Conservation (phyloP, 164 flowering plant species). For the Vitis riparia region DNA sequence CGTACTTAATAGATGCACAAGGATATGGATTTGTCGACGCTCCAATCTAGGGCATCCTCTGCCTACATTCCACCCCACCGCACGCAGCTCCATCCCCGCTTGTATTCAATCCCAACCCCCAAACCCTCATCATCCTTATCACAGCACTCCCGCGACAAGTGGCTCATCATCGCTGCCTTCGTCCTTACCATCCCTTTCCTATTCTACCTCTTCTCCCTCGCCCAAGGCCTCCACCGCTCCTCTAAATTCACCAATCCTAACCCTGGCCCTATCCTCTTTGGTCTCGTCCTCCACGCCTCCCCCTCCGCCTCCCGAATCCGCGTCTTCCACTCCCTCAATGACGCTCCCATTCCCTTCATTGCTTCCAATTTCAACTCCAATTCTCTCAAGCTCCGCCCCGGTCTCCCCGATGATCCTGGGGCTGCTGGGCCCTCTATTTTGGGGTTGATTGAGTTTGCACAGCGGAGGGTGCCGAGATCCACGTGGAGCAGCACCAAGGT, state of each 20-base stretch:
- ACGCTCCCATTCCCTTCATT: constrained; percentile 35
- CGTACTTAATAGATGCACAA: neutral
- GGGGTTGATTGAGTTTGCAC: constrained; percentile 39
- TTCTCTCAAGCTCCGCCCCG: constrained; percentile 21
- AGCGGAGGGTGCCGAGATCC: constrained; percentile 31
- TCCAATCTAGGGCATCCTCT: constrained; percentile 38
- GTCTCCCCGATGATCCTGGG: constrained; percentile 23
- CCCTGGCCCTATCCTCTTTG: constrained; percentile 24
- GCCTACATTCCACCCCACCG: constrained; percentile 45
- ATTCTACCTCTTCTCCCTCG: constrained; percentile 41
- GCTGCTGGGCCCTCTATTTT: constrained; percentile 27
- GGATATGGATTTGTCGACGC: constrained; percentile 23
- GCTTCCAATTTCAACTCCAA: constrained; percentile 16
- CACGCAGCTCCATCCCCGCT: constrained; percentile 52
- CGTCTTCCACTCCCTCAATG: constrained; percentile 41
- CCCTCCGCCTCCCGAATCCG: constrained; percentile 28
- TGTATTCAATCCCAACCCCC: constrained; percentile 27
- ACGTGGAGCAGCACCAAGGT: constrained; percentile 42
- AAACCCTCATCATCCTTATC: constrained; percentile 6
- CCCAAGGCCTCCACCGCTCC: constrained; percentile 37
- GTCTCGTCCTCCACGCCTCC: constrained; percentile 33
- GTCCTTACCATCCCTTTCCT: constrained; percentile 39
- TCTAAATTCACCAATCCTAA: constrained; percentile 30
- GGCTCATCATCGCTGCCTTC: constrained; percentile 27
- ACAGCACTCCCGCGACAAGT: constrained; percentile 23